A percentile compares a stretch with the other conserved stretches of the same genome.
These are phyloP conservation scores for Fraxinus baroniana DNA, from an alignment of 305 asterid genomes.

Conservation along the genomic window DNA sequence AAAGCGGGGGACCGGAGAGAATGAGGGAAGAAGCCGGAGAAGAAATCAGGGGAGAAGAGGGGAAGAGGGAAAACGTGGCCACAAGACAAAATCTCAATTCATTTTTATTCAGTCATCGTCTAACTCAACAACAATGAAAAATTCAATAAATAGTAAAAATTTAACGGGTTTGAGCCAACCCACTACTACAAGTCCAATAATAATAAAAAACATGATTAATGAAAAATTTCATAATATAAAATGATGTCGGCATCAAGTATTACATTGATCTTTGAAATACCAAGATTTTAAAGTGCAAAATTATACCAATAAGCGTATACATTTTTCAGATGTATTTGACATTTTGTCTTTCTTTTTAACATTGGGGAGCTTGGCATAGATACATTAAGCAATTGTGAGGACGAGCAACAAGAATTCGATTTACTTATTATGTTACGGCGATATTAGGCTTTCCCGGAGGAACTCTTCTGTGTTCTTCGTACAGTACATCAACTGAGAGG, in stretches of 20 bases:
- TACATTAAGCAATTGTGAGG: conserved; percentile 63
- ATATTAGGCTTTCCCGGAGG: conserved; percentile 84
- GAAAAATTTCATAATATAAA: too few relatives aligned
- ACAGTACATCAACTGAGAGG: conserved; percentile 91
- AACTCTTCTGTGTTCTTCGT: conserved; percentile 90
- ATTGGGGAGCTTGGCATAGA: conserved; percentile 84
- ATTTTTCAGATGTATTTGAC: conserved; percentile 1
- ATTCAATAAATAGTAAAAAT: too few relatives aligned
- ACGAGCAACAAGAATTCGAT: conserved; percentile 41
- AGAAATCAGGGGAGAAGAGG: too few relatives aligned
- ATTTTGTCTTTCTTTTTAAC: not conserved
- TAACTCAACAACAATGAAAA: too few relatives aligned
- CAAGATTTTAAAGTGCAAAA: not conserved
- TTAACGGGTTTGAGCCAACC: too few relatives aligned
- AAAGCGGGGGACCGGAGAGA: too few relatives aligned
- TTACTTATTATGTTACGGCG: conserved; percentile 2
- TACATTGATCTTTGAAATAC: conserved; percentile 10
- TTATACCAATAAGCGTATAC: not conserved
- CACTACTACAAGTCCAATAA: too few relatives aligned
- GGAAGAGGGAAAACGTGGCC: too few relatives aligned
- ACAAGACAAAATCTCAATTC: too few relatives aligned
- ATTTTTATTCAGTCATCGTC: too few relatives aligned
- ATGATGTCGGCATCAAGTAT: not conserved
- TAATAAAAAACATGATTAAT: too few relatives aligned
- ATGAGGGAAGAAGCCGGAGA: too few relatives aligned